These are phyloP conservation scores for Senna siamea DNA, from an alignment of 306 rosid species.

Conservation along the genomic window DNA sequence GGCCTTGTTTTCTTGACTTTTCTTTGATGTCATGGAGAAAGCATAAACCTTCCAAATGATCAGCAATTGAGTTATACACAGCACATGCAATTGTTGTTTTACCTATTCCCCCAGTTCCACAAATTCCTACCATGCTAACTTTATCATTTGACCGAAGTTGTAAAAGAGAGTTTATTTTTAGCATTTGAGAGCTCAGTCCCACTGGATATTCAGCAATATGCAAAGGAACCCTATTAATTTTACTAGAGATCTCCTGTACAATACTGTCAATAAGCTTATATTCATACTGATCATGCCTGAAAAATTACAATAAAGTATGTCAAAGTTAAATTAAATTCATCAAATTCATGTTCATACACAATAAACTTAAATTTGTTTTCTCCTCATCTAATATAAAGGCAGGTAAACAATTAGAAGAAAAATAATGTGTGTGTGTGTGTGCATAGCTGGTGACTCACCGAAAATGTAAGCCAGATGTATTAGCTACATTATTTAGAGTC, in stretches of 20 bases:
- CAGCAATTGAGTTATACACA: neutral
- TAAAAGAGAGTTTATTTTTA: neutral
- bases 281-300: neutral
- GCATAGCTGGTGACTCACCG: no score
- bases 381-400: no score
- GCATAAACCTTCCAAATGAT: neutral
- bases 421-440: no score
- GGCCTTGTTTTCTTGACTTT: neutral
- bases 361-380: no score
- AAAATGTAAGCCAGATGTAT: no score
- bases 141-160: neutral
- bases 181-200: neutral
- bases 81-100: neutral
- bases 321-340: neutral
- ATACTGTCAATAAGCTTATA: neutral
- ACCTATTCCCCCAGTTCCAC: neutral
- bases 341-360: no score
- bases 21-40: neutral
- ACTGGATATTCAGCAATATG: neutral
- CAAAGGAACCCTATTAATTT: neutral
- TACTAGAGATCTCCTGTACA: neutral
- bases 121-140: neutral
- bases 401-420: neutral
- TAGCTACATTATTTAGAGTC: no score
- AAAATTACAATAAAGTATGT: neutral